phyloP scores from a whole-genome alignment of 2,329 filamentous ascomycete species.

The Cladophialophora chaetospira region DNA sequence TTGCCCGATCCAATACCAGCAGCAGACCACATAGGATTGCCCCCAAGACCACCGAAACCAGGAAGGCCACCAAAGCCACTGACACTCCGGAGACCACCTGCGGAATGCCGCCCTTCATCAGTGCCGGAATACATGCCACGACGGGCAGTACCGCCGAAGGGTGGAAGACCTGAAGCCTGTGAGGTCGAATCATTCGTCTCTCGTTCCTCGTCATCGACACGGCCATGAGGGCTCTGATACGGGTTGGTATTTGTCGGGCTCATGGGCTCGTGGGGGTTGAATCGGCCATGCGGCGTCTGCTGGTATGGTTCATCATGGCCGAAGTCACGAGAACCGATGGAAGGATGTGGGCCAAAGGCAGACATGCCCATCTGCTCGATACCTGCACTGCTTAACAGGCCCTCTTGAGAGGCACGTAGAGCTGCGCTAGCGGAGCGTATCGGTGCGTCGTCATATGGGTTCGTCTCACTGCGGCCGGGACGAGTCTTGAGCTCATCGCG shows the following conservation, averaged over 20 bases:
- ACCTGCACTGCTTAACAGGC: slow-evolving; percentile 54
- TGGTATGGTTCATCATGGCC: slow-evolving; percentile 61
- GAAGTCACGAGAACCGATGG: slow-evolving; percentile 60
- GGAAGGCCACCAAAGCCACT: slow-evolving; percentile 48
- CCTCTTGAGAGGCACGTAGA: slow-evolving; percentile 74
- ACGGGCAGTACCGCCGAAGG: slow-evolving; percentile 45
- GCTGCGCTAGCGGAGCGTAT: slow-evolving; percentile 64
- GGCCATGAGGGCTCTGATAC: slow-evolving; percentile 84
- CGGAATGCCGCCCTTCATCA: slow-evolving; percentile 90
- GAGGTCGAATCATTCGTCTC: slow-evolving; percentile 49
- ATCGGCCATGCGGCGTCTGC: slow-evolving; percentile 54
- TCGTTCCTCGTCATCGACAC: slow-evolving; percentile 63
- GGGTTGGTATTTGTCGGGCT: slow-evolving; percentile 97
- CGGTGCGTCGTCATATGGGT: slow-evolving; percentile 50
- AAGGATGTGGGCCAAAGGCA: slow-evolving; percentile 62
- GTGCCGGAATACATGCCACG: slow-evolving; percentile 59
- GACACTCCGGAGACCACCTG: slow-evolving; percentile 69
- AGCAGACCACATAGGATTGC: slow-evolving; percentile 49
- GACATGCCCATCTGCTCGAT: slow-evolving; percentile 60
- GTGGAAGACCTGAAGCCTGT: slow-evolving; percentile 47
- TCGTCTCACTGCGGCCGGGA: slow-evolving; percentile 52
- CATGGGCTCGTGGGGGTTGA: slow-evolving; percentile 65
- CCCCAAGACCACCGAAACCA: slow-evolving; percentile 63
- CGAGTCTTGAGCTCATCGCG: slow-evolving; percentile 51
- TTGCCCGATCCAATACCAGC: slow-evolving; percentile 69